Conservation (phyloP, 805 yeast species). For the Yarrowia sp. region DNA sequence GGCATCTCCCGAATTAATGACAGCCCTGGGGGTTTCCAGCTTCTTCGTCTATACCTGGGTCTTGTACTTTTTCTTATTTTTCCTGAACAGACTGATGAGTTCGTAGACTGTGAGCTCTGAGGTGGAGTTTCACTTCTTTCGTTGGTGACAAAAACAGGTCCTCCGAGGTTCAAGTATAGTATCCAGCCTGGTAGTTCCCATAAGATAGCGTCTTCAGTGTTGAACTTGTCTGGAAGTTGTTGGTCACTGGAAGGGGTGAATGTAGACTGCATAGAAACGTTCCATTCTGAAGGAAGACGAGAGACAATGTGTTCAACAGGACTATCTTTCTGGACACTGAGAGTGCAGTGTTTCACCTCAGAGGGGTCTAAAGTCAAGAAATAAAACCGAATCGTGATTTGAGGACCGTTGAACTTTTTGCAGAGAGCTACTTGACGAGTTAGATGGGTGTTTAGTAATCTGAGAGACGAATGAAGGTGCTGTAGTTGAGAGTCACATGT, state of each 20-base stretch:
- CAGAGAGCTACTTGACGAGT: background rate
- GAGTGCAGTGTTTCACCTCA: background rate
- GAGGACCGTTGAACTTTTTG: background rate
- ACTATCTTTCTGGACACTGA: background rate
- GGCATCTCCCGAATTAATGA: background rate
- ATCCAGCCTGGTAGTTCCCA: background rate
- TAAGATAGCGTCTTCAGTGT: background rate
- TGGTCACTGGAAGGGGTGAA: background rate
- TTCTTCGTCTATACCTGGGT: background rate
- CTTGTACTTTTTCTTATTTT: background rate
- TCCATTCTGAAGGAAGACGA: background rate
- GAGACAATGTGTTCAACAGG: conserved; percentile 2
- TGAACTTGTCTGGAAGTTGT: background rate
- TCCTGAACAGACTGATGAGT: no score
- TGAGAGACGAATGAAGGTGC: background rate
- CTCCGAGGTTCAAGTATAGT: background rate
- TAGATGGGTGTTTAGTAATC: background rate
- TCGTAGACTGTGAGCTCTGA: no score
- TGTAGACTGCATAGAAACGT: background rate
- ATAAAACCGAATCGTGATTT: background rate
- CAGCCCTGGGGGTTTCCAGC: background rate
- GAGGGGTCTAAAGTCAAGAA: background rate
- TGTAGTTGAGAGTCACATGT: no score
- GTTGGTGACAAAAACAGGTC: background rate
- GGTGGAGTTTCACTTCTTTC: no score